These are phyloP conservation scores for Yarrowia deformans DNA, from an alignment of 805 yeast genomes.

Conservation along the genomic window DNA sequence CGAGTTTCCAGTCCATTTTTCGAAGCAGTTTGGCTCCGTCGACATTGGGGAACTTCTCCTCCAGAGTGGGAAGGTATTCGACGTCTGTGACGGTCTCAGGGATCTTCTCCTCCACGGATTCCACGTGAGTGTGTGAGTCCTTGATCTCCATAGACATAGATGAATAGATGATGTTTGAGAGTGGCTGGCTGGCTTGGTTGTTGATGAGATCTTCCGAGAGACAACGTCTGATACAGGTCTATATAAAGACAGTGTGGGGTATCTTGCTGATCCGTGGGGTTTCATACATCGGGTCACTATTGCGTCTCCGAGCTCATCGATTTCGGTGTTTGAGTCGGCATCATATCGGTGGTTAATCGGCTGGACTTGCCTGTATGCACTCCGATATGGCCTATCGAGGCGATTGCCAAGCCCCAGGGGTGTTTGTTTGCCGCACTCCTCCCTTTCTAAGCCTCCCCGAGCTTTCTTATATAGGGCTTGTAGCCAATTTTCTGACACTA, in stretches of 20 bases:
- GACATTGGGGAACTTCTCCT: slow-evolving; percentile 41
- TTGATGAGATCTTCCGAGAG: neutral
- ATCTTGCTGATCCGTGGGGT: slow-evolving; percentile 32
- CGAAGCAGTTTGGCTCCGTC: slow-evolving; percentile 45
- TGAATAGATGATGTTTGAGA: neutral
- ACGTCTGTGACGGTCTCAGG: slow-evolving; percentile 3
- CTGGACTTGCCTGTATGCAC: slow-evolving; percentile 1
- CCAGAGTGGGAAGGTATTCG: slow-evolving; percentile 18
- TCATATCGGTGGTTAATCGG: slow-evolving; percentile 19
- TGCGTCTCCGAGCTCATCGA: neutral
- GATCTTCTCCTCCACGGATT: slow-evolving; percentile 34
- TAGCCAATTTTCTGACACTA: slow-evolving; percentile 23
- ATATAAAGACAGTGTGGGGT: slow-evolving; percentile 19
- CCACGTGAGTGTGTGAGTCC: slow-evolving; percentile 15
- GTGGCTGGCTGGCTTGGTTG: neutral
- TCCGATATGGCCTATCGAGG: slow-evolving; percentile 26
- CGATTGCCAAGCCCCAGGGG: slow-evolving; percentile 8
- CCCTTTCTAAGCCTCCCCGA: neutral
- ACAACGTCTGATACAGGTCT: neutral
- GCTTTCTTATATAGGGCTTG: slow-evolving; percentile 30
- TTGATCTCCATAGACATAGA: slow-evolving; percentile 6
- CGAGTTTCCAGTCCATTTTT: slow-evolving; percentile 55
- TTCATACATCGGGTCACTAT: neutral
- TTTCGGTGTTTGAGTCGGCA: slow-evolving; percentile 13
- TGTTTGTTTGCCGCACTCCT: slow-evolving; percentile 14